A percentile compares a stretch with the other conserved stretches of the same genome.
These are phyloP conservation scores for Penicillium sp. DNA, from an alignment of 2,329 filamentous ascomycete species.

Conservation along the genomic window DNA sequence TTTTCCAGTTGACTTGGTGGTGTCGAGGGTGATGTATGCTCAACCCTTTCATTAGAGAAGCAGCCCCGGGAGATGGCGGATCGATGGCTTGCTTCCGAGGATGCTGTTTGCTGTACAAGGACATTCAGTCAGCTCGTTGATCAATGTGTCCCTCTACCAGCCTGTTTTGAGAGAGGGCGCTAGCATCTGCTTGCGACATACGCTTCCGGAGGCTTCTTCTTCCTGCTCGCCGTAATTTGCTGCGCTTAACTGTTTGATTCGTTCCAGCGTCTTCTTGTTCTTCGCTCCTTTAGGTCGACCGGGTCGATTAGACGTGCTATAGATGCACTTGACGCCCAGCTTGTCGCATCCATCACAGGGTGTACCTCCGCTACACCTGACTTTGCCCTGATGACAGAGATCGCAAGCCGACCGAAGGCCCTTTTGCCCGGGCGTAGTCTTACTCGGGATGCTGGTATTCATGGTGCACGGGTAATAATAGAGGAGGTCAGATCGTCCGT, in stretches of 20 bases:
- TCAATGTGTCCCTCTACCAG: not conserved
- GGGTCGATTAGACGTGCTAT: not conserved
- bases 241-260: not conserved
- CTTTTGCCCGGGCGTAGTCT: not conserved
- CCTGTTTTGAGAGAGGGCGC: not conserved
- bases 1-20: no score
- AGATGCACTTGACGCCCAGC: not conserved
- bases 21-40: no score
- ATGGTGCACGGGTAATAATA: no score
- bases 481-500: no score
- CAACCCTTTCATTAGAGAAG: no score
- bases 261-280: constrained; percentile 7
- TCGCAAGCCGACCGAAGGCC: constrained; percentile 3
- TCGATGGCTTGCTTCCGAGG: no score
- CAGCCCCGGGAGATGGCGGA: no score
- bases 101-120: no score
- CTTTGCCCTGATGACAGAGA: constrained; percentile 1
- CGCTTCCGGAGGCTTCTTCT: no score
- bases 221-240: not conserved
- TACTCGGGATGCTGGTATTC: no score
- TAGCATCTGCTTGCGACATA: no score
- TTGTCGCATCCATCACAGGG: constrained; percentile 1
- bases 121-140: no score
- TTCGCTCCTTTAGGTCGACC: constrained; percentile 2
- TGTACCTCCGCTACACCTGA: not conserved